Evolutionary conservation across 2,329 filamentous ascomycete genomes (phyloP), one percentile per base, ranked within the genome.

Genomic region (Uncinocarpus reesii): DNA sequence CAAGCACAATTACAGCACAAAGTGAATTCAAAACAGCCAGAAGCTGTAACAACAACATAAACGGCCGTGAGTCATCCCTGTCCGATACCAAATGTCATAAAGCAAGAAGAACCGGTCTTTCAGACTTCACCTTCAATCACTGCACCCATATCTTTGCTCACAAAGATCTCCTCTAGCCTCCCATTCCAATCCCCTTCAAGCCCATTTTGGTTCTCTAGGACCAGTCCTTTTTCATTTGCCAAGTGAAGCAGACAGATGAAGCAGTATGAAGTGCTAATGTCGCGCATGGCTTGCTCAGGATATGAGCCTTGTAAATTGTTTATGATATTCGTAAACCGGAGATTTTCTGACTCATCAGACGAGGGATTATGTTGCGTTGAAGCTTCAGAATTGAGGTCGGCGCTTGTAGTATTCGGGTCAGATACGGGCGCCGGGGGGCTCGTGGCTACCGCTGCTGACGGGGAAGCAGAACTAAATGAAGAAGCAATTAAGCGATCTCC

Each of bases 171-270:
- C 55, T 71, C 68, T 16, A 71, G 52, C 15, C 58, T 64, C 40
- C 60, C 46, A 36, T 49, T 47, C 49, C 47, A 48, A 40, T 49
- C 46, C 18, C 43, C 53, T 31, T 55, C 50, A 31, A 52, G 50
- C 21, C 56, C 52, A 18, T 57, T 58, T 36, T 76, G 70, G 48
- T 80, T 81, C 55, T 84, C 77, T 53, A 95, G 84, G 20, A 84
- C 74, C 32, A 95, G 71, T 0, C 89, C 89, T 70, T 93, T 90
- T 62, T 95, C 89, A 67, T 95, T 95, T 51, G 89, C 89, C 59
- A 95, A 64, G 67, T 95, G 89, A 55, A 95, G 71, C 50, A 95
- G 69, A 59, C 86, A 93, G 54, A 98, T 98, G 69, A 96, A 98
- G 64, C 92, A 94, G 56, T 78, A 84, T 13, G 75, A 93, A 0